Base-by-base conservation (phyloP, 257 asterid species). In the Solanum tarijense region DNA sequence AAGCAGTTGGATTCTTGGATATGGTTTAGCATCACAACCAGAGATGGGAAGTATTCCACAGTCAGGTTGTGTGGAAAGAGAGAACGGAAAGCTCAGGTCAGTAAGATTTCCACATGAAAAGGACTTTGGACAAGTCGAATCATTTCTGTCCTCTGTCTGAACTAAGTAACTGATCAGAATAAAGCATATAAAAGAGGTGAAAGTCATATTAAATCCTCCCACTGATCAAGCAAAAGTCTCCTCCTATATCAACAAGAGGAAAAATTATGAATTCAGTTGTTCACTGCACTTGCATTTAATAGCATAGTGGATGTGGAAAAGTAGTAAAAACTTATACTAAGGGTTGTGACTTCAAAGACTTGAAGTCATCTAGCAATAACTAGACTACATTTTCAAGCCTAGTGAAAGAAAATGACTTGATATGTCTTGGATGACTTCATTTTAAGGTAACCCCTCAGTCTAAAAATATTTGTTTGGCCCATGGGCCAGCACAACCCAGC, bases 181-280 rank as follows among this genome's bases (percentile, higher is more conserved):
- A 39, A 72, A 16, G 8, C 79, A 32, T 8, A 72, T 6, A 72
- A 72, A 34, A 8, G 14, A 34, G 0, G 81, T 31, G 27, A 18
- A 4, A 72, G 13, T 12, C 82, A 73, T 35, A 20, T 9, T 20
- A 25, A 73, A 35, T 73, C 81, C 83, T 73, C 23, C 62, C 62
- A 73, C 23, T n/a, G 23, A 16, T 52, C 23, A 1, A 43, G 55
- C 55, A 12, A 43, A 43, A 43, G 55, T 43, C 55, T 43, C 18
- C 6, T 43, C 18, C 6, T 12, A 52, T 55, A 1, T 55, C 82
- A 35, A 74, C 5, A 74, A 20, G 29, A 74, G 82, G 52, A 35
- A 74, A 74, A 55, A 55, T 18, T 74, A 35, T 74, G 48, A 74
- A 74, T 25, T 73, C 82, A 9, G 55, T 75, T 21, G 83, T 74